Evolutionary conservation across 768 basidiomycete genomes (phyloP).

Genomic region (Lentinula guzmanii): DNA sequence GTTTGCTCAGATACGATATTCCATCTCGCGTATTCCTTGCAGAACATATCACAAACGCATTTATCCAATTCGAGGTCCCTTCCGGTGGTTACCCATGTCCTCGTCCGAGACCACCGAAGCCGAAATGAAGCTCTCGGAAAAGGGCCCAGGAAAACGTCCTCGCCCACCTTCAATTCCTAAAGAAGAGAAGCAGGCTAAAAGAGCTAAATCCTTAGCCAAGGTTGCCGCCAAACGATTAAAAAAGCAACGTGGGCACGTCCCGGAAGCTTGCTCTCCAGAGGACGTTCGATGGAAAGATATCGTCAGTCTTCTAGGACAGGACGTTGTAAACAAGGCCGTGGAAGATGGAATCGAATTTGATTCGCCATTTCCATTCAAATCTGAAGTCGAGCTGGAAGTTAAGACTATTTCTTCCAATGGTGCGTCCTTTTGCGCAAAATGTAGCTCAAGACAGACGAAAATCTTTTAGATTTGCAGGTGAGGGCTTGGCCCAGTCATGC

Average conservation of each 20-base stretch:
- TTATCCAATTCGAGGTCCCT: constrained; percentile 3
- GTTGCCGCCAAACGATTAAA: background rate
- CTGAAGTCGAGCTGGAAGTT: constrained; percentile 65
- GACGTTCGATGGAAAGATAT: constrained; percentile 78
- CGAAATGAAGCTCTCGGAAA: background rate
- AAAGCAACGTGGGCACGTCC: constrained; percentile 1
- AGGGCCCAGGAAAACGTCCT: constrained; percentile 6
- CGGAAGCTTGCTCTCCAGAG: constrained; percentile 60
- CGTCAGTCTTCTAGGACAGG: constrained; percentile 54
- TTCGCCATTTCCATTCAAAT: constrained; percentile 51
- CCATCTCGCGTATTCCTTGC: background rate
- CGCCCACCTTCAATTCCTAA: background rate
- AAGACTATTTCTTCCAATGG: constrained; percentile 59
- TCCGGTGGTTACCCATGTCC: constrained; percentile 6
- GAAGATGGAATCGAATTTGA: constrained; percentile 47
- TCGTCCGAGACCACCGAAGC: background rate
- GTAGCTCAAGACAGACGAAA: constrained; percentile 2
- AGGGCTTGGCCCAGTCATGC: constrained; percentile 55
- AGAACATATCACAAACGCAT: background rate
- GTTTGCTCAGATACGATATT: background rate
- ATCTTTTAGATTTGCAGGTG: constrained; percentile 36
- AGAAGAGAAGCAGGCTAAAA: constrained; percentile 3
- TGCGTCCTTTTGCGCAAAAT: constrained; percentile 19
- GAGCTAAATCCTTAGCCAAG: background rate
- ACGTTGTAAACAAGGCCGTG: constrained; percentile 43